phyloP scores from a whole-genome alignment of 345 rosid genomes.

The Ailanthus altissimus region DNA sequence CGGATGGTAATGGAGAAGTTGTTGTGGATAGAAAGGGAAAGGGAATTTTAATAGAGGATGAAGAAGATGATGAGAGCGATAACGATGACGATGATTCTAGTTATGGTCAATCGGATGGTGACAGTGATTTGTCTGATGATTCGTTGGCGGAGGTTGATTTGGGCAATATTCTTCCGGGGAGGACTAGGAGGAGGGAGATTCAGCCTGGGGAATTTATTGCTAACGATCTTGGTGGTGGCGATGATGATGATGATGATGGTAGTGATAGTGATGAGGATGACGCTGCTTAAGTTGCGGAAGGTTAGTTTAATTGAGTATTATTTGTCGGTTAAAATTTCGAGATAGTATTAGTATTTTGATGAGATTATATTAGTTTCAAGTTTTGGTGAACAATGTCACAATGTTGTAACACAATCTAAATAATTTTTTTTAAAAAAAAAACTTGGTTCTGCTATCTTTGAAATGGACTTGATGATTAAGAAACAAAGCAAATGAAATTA shows the following conservation, averaged over 20 bases:
- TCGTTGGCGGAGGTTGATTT: conserved; percentile 95
- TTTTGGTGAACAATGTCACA: not conserved
- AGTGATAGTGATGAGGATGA: conserved; percentile 22
- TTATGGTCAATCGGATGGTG: conserved; percentile 46
- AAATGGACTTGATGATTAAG: not conserved
- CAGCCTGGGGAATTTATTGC: conserved; percentile 61
- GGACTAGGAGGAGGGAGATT: conserved; percentile 62
- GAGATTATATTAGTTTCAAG: conserved; percentile 1
- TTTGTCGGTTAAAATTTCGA: not conserved
- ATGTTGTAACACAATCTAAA: conserved; percentile 6
- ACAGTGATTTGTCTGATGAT: conserved; percentile 81
- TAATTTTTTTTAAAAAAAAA: not conserved
- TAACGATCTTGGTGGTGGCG: conserved; percentile 30
- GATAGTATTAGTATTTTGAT: conserved; percentile 14
- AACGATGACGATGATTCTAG: conserved; percentile 47
- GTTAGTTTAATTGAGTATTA: conserved; percentile 11
- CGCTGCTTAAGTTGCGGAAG: conserved; percentile 30
- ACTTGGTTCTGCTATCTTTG: not conserved
- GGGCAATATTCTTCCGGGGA: conserved; percentile 83
- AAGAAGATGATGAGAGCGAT: conserved; percentile 48
- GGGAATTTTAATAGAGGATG: conserved; percentile 53
- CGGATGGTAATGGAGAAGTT: conserved; percentile 33
- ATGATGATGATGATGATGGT: conserved; percentile 35
- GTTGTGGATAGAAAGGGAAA: conserved; percentile 55
- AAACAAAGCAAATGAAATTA: not conserved